These are phyloP conservation scores for Daedaleopsis nitida DNA, from an alignment of 768 basidiomycete genomes.

Conservation along the genomic window DNA sequence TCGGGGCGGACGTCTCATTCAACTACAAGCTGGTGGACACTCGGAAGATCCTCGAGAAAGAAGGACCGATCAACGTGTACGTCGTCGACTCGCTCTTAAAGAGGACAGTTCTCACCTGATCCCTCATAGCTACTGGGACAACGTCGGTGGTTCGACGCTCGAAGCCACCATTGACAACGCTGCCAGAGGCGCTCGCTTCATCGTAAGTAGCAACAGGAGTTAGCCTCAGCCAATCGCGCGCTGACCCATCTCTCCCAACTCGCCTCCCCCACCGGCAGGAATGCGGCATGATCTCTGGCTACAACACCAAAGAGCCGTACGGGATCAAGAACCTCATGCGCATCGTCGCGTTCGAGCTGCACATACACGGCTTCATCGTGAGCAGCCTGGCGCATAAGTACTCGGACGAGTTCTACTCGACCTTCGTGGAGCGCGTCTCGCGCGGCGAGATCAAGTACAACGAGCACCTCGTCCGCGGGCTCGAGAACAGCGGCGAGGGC, in stretches of 20 bases:
- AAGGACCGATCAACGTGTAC: conserved; percentile 61
- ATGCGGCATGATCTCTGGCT: conserved; percentile 34
- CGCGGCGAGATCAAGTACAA: conserved; percentile 38
- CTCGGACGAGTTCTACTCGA: conserved; percentile 32
- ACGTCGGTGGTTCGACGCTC: conserved; percentile 34
- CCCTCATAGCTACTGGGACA: conserved; percentile 34
- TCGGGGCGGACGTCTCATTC: conserved; percentile 73
- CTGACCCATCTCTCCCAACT: not conserved
- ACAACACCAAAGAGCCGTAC: conserved; percentile 25
- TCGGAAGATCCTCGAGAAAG: conserved; percentile 49
- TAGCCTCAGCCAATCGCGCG: no score
- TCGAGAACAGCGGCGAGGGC: conserved; percentile 38
- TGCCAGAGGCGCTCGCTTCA: conserved; percentile 20
- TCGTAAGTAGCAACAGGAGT: conserved; percentile 18
- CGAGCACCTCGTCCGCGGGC: conserved; percentile 35
- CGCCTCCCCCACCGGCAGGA: conserved; percentile 17
- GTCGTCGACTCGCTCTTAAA: conserved; percentile 1
- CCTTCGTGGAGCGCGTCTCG: conserved; percentile 32
- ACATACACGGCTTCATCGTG: conserved; percentile 36
- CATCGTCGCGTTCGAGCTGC: conserved; percentile 31
- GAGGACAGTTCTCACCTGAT: not conserved
- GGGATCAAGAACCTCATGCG: conserved; percentile 27
- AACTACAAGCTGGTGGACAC: conserved; percentile 70
- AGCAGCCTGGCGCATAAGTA: conserved; percentile 26
- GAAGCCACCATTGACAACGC: conserved; percentile 30